phyloP scores from a whole-genome alignment of 331 rosid species.

The Quercus phellos region DNA sequence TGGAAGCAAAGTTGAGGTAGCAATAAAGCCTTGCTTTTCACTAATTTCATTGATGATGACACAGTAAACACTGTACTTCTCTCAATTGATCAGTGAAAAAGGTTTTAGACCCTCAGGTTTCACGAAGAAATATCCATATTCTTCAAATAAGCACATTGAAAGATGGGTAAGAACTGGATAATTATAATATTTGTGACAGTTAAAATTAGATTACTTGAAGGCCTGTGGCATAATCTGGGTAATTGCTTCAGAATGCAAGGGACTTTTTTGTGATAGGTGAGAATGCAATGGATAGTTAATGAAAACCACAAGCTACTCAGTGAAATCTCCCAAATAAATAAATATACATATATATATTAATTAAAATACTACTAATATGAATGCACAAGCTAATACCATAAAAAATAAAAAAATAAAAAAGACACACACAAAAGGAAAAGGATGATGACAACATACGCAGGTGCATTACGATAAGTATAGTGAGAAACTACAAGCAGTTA shows the following conservation, averaged over 20 bases:
- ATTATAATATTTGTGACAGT: not conserved
- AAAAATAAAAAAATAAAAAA: rapidly evolving
- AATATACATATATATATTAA: too few species aligned
- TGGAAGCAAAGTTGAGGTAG: not conserved
- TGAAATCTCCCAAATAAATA: too few species aligned
- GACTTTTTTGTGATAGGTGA: not conserved
- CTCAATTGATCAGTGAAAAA: not conserved
- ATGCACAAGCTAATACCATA: too few species aligned
- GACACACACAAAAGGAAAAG: too few species aligned
- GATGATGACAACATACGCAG: too few species aligned
- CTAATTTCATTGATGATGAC: not conserved
- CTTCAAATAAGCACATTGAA: not conserved
- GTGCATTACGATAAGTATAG: not conserved
- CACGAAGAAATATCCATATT: not conserved
- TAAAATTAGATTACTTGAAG: not conserved
- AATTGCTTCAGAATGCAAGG: not conserved
- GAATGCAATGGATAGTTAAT: too few species aligned
- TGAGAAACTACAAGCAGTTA: not conserved
- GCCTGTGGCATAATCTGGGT: not conserved
- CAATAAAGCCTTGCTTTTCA: not conserved
- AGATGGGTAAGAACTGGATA: not conserved
- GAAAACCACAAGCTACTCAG: too few species aligned
- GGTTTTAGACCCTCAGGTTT: not conserved
- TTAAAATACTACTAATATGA: too few species aligned
- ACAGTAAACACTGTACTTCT: not conserved